Conservation (phyloP, 208 protist species). For the Leishmania gerbilli region DNA sequence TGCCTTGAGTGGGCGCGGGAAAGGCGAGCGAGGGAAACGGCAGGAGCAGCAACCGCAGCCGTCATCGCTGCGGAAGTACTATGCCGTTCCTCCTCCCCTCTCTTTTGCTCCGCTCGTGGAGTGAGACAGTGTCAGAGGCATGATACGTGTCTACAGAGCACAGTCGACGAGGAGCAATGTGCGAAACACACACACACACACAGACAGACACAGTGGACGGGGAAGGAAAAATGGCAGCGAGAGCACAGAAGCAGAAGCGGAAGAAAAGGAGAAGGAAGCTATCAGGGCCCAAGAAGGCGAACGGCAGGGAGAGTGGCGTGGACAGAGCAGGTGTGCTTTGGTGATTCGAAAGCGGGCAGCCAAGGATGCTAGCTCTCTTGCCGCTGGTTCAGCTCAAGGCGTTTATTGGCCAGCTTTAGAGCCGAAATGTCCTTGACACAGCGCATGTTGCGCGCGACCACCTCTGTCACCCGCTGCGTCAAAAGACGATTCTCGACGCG, state of each 20-base stretch:
- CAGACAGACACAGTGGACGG: not conserved
- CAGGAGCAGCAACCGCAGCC: not conserved
- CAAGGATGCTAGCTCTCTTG: not conserved
- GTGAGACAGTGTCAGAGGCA: not conserved
- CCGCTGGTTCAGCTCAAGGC: not conserved
- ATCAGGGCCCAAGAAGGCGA: not conserved
- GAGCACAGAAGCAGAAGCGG: not conserved
- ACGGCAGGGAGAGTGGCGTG: not conserved
- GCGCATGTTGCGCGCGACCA: constrained; percentile 30
- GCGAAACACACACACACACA: not conserved
- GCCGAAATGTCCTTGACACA: constrained; percentile 31
- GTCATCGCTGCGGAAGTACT: not conserved
- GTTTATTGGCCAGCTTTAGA: constrained; percentile 21
- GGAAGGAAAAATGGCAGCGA: not conserved
- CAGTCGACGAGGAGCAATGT: not conserved
- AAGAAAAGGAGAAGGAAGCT: constrained; percentile 3
- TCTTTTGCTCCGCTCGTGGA: not conserved
- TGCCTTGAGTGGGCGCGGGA: not conserved
- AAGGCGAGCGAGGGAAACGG: not conserved
- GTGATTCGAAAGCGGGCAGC: not conserved
- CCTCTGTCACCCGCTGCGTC: constrained; percentile 23
- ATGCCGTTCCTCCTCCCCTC: not conserved
- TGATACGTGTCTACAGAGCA: not conserved
- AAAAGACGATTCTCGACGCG: constrained; percentile 36
- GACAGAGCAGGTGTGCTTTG: not conserved